phyloP scores from a whole-genome alignment of 1,284 basidiomycete genomes.

The Ceratobasidium sp. region DNA sequence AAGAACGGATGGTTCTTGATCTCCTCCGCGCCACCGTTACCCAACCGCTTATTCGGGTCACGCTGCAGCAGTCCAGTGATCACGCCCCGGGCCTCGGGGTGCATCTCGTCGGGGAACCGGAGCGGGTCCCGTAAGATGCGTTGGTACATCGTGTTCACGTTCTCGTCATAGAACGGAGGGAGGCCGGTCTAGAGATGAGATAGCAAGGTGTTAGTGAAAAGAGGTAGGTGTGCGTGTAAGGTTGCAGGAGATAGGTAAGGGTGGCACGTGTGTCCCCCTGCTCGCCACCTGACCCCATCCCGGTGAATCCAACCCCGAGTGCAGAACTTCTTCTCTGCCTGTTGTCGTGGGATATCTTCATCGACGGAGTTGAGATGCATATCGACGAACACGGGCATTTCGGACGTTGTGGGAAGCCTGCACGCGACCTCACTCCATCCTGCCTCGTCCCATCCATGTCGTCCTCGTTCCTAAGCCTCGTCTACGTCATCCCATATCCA shows the following conservation, averaged over 20 bases:
- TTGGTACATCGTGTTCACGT: slow-evolving; percentile 98
- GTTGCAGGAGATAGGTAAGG: neutral
- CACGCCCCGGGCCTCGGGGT: slow-evolving; percentile 88
- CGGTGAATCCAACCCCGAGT: too few relatives aligned
- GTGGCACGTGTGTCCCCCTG: neutral
- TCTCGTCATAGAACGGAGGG: slow-evolving; percentile 98
- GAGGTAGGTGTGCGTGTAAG: neutral
- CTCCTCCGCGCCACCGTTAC: slow-evolving; percentile 94
- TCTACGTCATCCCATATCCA: slow-evolving; percentile 19
- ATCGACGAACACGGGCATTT: slow-evolving; percentile 20
- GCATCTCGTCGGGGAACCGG: slow-evolving; percentile 92
- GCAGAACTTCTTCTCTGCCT: neutral
- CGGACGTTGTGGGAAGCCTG: slow-evolving; percentile 26
- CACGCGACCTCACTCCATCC: slow-evolving; percentile 20
- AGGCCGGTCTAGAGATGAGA: slow-evolving; percentile 79
- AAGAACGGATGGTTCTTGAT: slow-evolving; percentile 99
- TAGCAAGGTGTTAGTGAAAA: neutral
- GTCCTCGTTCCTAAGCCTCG: neutral
- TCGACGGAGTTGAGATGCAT: slow-evolving; percentile 21
- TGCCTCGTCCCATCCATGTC: neutral
- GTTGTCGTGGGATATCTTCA: neutral
- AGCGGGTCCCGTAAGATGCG: slow-evolving; percentile 96
- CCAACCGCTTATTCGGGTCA: slow-evolving; percentile 88
- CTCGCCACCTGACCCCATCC: neutral
- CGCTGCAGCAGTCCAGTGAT: slow-evolving; percentile 91